phyloP scores from a whole-genome alignment of 1,284 basidiomycete genomes.

The Ganoderma sinense region DNA sequence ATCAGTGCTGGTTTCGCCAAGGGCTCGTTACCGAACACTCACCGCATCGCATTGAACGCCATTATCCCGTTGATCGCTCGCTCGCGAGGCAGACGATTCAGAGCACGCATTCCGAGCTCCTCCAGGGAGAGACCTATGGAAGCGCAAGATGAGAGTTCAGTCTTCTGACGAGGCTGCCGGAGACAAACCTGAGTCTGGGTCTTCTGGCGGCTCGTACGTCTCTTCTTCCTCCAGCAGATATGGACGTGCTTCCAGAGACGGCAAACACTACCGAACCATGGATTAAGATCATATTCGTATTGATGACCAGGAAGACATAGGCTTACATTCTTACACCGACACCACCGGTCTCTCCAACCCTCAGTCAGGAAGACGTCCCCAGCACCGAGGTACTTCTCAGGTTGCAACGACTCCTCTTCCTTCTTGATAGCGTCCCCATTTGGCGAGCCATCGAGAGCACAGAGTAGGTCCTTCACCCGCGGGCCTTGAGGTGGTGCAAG shows the following conservation, averaged over 20 bases:
- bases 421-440: not conserved
- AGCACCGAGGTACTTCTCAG: slow-evolving; percentile 43
- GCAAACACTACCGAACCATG: slow-evolving; percentile 55
- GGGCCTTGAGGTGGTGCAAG: slow-evolving; percentile 55
- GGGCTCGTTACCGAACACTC: slow-evolving; percentile 30
- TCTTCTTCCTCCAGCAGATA: slow-evolving; percentile 81
- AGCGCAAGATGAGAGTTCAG: slow-evolving; percentile 2
- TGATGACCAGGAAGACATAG: not conserved
- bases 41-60: slow-evolving; percentile 84
- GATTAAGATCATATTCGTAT: not conserved
- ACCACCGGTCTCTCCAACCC: slow-evolving; percentile 78
- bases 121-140: slow-evolving; percentile 73
- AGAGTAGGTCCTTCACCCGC: slow-evolving; percentile 39
- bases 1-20: not conserved
- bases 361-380: slow-evolving; percentile 79
- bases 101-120: slow-evolving; percentile 80
- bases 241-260: slow-evolving; percentile 55
- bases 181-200: slow-evolving; percentile 75
- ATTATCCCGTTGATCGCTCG: slow-evolving; percentile 80
- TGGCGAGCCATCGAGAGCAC: not conserved
- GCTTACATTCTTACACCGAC: slow-evolving; percentile 67
- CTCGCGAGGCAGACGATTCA: slow-evolving; percentile 74
- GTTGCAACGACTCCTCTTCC: not conserved
- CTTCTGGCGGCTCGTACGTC: slow-evolving; percentile 82
- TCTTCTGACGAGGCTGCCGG: not conserved